A percentile compares a stretch with the other conserved stretches of the same genome.
These are phyloP conservation scores for Aspergillus clavatus DNA, from an alignment of 2,329 filamentous ascomycete species.

Conservation along the genomic window DNA sequence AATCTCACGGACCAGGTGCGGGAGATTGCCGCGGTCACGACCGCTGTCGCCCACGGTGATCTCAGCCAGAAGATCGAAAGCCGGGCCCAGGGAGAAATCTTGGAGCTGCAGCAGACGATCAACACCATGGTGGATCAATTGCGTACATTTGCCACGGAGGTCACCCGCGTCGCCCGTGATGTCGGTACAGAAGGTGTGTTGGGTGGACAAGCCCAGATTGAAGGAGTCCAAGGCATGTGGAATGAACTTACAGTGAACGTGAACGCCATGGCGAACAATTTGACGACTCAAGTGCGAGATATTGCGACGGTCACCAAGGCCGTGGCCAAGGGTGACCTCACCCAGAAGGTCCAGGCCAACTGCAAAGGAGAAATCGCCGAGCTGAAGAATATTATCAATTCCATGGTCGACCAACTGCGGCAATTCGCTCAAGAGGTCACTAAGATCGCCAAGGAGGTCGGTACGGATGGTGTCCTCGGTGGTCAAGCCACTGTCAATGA, in stretches of 20 bases:
- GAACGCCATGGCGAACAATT: constrained; percentile 82
- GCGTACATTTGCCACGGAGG: constrained; percentile 76
- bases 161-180: constrained; percentile 75
- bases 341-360: constrained; percentile 91
- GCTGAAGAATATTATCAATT: constrained; percentile 98
- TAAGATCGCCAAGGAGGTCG: constrained; percentile 92
- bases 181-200: constrained; percentile 80
- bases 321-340: constrained; percentile 78
- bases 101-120: constrained; percentile 78
- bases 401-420: constrained; percentile 96
- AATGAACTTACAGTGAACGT: constrained; percentile 81
- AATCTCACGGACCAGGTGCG: constrained; percentile 79
- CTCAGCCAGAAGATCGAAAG: constrained; percentile 79
- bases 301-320: constrained; percentile 76
- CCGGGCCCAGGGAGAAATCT: constrained; percentile 74
- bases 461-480: constrained; percentile 88
- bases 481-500: constrained; percentile 95
- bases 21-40: constrained; percentile 80
- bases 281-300: constrained; percentile 86
- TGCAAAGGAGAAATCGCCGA: constrained; percentile 88
- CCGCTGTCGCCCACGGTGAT: constrained; percentile 76
- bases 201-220: constrained; percentile 76
- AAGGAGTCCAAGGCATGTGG: constrained; percentile 83
- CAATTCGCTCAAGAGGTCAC: constrained; percentile 97
- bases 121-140: constrained; percentile 88